Evolutionary conservation across 805 yeast species (phyloP).

Genomic region (Lipomyces chichibuensis): DNA sequence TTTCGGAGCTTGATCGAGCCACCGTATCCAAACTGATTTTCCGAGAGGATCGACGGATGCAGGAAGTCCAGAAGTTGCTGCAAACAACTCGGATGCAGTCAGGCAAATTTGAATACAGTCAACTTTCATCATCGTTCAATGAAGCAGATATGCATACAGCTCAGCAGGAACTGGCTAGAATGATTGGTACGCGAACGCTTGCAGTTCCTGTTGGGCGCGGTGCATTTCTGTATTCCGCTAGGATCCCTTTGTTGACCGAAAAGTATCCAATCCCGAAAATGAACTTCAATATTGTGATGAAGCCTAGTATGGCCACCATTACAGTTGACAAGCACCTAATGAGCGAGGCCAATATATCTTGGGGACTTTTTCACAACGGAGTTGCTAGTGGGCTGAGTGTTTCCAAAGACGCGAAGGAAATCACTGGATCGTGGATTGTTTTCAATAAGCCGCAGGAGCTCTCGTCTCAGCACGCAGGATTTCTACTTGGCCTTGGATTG

Average conservation of each 20-base stretch:
- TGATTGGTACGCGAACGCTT: slow-evolving; percentile 70
- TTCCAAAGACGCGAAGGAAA: slow-evolving; percentile 65
- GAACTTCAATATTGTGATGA: slow-evolving; percentile 65
- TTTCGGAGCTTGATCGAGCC: slow-evolving; percentile 68
- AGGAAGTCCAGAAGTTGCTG: slow-evolving; percentile 70
- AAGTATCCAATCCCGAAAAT: slow-evolving; percentile 76
- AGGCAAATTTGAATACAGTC: slow-evolving; percentile 47
- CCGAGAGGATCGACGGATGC: slow-evolving; percentile 74
- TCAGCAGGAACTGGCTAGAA: slow-evolving; percentile 55
- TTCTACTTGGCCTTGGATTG: slow-evolving; percentile 85
- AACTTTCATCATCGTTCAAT: slow-evolving; percentile 60
- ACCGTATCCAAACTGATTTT: slow-evolving; percentile 73
- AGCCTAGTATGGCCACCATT: slow-evolving; percentile 69
- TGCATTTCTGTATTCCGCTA: slow-evolving; percentile 66
- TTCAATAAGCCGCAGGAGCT: slow-evolving; percentile 76
- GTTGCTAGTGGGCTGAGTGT: slow-evolving; percentile 83
- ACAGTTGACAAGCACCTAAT: slow-evolving; percentile 59
- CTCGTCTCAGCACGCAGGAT: slow-evolving; percentile 90
- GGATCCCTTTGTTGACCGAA: slow-evolving; percentile 82
- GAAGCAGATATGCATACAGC: slow-evolving; percentile 48
- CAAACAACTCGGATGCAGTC: slow-evolving; percentile 69
- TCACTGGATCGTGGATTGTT: slow-evolving; percentile 88
- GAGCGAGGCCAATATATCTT: slow-evolving; percentile 55
- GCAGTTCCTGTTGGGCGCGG: slow-evolving; percentile 80
- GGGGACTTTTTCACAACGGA: slow-evolving; percentile 95